Percentiles rank a stretch among this genome's conserved stretches.
phyloP scores from a whole-genome alignment of 257 asterid species.

The Avicennia marina region DNA sequence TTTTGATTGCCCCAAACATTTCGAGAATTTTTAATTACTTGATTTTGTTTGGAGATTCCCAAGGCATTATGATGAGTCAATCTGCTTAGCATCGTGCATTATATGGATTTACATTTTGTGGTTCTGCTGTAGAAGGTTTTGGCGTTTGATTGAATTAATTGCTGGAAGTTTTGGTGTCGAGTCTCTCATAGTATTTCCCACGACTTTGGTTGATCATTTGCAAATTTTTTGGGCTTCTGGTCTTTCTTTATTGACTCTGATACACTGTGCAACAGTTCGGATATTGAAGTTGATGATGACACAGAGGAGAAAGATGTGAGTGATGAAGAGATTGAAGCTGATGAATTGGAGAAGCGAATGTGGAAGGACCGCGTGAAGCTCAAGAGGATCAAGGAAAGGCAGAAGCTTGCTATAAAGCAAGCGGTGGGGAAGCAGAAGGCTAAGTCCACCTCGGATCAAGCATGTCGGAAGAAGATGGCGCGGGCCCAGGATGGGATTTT shows the following conservation, averaged over 20 bases:
- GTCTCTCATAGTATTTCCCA: not conserved
- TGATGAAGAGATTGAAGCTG: conserved; percentile 45
- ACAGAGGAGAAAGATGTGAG: conserved; percentile 38
- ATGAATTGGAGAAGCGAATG: conserved; percentile 44
- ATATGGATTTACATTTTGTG: not conserved
- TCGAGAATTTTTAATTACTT: not conserved
- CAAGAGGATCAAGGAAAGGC: conserved; percentile 36
- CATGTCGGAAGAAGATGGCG: conserved; percentile 45
- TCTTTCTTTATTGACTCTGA: not conserved
- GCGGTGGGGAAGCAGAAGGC: conserved; percentile 34
- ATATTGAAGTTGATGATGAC: conserved; percentile 29
- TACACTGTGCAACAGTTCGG: conserved; percentile 27
- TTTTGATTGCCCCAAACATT: not conserved
- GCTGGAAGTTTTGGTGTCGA: not conserved
- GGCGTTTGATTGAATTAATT: conserved; percentile 4
- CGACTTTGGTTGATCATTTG: not conserved
- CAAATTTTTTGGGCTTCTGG: not conserved
- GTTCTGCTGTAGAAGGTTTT: not conserved
- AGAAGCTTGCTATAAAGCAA: conserved; percentile 28
- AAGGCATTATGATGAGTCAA: not conserved
- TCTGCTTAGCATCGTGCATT: not conserved
- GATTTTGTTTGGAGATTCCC: conserved; percentile 1
- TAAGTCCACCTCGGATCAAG: conserved; percentile 33
- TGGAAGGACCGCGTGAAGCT: conserved; percentile 48
- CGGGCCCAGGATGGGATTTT: conserved; percentile 47